phyloP scores from a whole-genome alignment of 169 alveolate species.

The Cystoisospora suis region DNA sequence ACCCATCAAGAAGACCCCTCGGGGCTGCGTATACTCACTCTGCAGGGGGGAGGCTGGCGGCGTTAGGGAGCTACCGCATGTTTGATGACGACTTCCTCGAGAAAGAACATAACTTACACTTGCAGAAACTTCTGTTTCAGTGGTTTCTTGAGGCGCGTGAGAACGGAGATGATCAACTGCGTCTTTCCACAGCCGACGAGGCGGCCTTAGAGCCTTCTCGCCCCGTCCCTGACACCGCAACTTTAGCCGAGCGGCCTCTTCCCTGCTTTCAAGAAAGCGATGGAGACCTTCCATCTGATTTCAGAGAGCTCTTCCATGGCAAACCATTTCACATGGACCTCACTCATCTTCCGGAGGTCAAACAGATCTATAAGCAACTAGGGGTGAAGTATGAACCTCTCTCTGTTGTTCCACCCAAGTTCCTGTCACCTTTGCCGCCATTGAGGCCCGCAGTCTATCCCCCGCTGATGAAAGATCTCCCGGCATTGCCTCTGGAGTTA shows the following conservation, averaged over 20 bases:
- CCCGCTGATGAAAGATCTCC: neutral
- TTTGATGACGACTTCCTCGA: constrained; percentile 5
- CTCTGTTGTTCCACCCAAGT: neutral
- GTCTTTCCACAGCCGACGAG: neutral
- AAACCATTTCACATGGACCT: neutral
- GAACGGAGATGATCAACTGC: neutral
- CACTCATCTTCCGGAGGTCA: neutral
- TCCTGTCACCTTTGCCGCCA: neutral
- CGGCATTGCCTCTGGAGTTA: neutral
- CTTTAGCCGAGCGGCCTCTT: neutral
- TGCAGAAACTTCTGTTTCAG: constrained; percentile 2
- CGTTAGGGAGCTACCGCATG: constrained; percentile 16
- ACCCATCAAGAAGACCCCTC: constrained; percentile 7
- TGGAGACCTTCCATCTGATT: neutral
- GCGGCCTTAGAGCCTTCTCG: neutral
- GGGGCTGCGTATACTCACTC: constrained; percentile 37
- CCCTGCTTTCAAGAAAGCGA: constrained; percentile 27
- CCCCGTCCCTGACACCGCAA: constrained; percentile 14
- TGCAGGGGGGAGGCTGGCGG: neutral
- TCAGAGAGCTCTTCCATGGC: neutral
- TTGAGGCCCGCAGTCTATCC: constrained; percentile 22
- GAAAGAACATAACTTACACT: neutral
- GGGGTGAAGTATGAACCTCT: constrained; percentile 16
- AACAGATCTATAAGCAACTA: neutral
- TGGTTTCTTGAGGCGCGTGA: neutral